Conservation (phyloP, 2,329 filamentous ascomycete genomes). For the Colletotrichum chlorophyti region DNA sequence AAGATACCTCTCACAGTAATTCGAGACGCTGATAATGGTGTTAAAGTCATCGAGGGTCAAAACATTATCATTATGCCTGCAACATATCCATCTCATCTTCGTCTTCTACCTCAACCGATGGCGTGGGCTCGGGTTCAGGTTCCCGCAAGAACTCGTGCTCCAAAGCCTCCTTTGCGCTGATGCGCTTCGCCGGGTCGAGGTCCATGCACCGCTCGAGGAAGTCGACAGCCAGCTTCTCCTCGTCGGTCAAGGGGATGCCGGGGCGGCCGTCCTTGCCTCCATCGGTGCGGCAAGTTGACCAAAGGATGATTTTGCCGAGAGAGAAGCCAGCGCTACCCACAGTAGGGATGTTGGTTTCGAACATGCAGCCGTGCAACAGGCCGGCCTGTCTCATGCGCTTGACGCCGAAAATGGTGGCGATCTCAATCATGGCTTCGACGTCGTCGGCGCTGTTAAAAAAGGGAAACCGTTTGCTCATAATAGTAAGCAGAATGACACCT, state of each 20-base stretch:
- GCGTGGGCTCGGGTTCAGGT: slow-evolving; percentile 41
- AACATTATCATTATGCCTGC: slow-evolving; percentile 23
- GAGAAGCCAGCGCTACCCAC: slow-evolving; percentile 85
- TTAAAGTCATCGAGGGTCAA: not conserved
- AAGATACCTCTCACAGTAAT: not conserved
- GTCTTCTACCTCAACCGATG: slow-evolving; percentile 35
- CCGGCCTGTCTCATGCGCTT: slow-evolving; percentile 85
- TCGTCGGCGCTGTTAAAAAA: slow-evolving; percentile 99
- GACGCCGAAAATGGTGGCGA: slow-evolving; percentile 90
- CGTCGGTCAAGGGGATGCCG: slow-evolving; percentile 61
- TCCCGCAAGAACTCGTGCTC: slow-evolving; percentile 71
- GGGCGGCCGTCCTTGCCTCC: slow-evolving; percentile 55
- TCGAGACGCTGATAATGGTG: not conserved
- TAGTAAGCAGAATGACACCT: slow-evolving; percentile 95
- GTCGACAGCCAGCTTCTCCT: slow-evolving; percentile 75
- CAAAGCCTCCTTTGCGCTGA: slow-evolving; percentile 78
- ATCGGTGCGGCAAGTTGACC: slow-evolving; percentile 83
- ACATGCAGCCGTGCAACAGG: slow-evolving; percentile 85
- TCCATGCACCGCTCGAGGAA: slow-evolving; percentile 79
- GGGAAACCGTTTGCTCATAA: slow-evolving; percentile 89
- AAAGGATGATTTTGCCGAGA: slow-evolving; percentile 92
- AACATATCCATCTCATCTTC: slow-evolving; percentile 64
- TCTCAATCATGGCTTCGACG: slow-evolving; percentile 96
- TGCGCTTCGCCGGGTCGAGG: slow-evolving; percentile 74
- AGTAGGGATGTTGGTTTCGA: slow-evolving; percentile 92